Evolutionary conservation across 108 stramenopile species (phyloP), one percentile per base, ranked within the genome.

Genomic region (Asterionellopsis glacialis): DNA sequence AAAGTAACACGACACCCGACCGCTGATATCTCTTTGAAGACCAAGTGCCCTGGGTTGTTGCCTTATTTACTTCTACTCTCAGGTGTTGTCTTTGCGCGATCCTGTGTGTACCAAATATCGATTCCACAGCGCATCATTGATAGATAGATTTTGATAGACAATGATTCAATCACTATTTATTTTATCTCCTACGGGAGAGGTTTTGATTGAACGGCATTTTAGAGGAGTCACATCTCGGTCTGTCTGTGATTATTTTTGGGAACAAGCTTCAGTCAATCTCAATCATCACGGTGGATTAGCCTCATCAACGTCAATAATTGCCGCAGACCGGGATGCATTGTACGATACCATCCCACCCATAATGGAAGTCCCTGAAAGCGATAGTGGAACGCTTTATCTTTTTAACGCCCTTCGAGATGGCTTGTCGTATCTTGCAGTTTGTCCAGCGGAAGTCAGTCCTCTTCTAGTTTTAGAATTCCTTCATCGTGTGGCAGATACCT

Each of bases 391-490:
- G 26, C 60, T 75, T 11, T 90, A 85, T 55, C 67, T 94, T 14
- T 81, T 91, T 51, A 73, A 69, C 49, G 73, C 95, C 41, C 74
- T 90, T 26, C 73, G 97, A 15, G 85, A 93, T 65, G 94, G 95
- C 9, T 65, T 97, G 15, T 95, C 92, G 55, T 91, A 97, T 57
- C 61, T 99, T 38, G 96, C 96, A 5, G 91, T 91, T 9, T 75
- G 88, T 61, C 82, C 91, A 0, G 70, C 73, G 0, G 98, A 98
- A 77, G 85, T 85, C 24, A 78, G 88, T 38, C 94, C 97, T 11
- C 82, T 98, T 7, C 69, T 96, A 59, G 91, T 96, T 41, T 76
- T 97, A 27, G 97, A 98, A 76, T 98, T 99, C 55, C 62, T 98
- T 38, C 96, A 99, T 76, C 85, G 96, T 22, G 70, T 99, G 11